Evolutionary conservation across 768 basidiomycete genomes (phyloP), one percentile per base, ranked within the genome.

Genomic region (Tricholoma furcatifolium): DNA sequence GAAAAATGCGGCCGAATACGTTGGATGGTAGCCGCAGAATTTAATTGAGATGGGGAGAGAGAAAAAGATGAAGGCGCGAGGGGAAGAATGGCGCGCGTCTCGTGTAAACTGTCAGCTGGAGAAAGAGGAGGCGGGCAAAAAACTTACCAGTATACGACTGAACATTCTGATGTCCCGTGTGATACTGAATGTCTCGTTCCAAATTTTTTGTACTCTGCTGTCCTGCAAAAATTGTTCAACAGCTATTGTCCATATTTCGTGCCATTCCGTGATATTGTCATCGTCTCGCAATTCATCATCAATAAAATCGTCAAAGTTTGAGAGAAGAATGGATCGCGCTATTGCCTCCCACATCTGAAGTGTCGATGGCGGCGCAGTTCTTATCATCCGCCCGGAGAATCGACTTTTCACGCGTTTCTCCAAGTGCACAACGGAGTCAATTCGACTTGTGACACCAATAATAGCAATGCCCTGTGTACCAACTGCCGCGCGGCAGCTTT

Each of bases 321-420:
- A 62, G 8, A 60, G 68, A 3, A 96, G 65, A 4, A 81, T 63
- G 1, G 61, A 63, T 55, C 72, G 76, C 42, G 81, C 73, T n/a
- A 84, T 66, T 7, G 62, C 65, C 11, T 81, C 64, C 76, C 86
- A 88, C 15, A 69, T 70, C 3, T 72, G 67, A 1, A 84, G 54
- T 8, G 70, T 72, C 4, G 71, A 62, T 2, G 86, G 83, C 12
- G 88, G 81, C 0, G 83, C 79, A 6, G 91, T 85, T 43, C 91
- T 82, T 51, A 95, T 76, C 61, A 93, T 90, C 50, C 97, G 79
- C 30, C 94, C 93, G 1, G 95, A 98, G 71, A 98, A 99, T 3
- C 97, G 83, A 58, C 93, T 97, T 70, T 98, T 97, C 45, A 99
- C 97, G 40, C 97, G 80, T 67, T 99, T 99, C 67, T 99, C 97